A percentile compares a stretch with the other conserved stretches of the same genome.
Conservation (phyloP, 306 rosid species). For the Acacia confusa region DNA sequence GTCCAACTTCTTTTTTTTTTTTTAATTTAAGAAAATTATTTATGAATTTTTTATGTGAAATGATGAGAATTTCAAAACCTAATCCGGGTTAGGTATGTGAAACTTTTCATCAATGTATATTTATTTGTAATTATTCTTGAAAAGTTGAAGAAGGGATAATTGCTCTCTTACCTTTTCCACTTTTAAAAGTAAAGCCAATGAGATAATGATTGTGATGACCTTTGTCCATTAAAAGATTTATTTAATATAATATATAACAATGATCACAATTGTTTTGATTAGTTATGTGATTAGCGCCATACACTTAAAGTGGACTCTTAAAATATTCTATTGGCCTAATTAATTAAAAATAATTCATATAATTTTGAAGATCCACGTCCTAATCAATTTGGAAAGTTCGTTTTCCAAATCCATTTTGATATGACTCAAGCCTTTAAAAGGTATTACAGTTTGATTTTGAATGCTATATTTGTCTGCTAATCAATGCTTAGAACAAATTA, state of each 20-base stretch:
- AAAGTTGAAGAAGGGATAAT: neutral
- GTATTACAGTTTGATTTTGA: neutral
- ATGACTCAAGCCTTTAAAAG: neutral
- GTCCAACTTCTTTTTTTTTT: neutral
- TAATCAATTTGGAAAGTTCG: neutral
- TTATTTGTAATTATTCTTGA: neutral
- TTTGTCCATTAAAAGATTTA: constrained; percentile 26
- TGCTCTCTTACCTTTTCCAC: constrained; percentile 17
- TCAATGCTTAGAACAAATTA: neutral
- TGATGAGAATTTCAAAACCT: neutral
- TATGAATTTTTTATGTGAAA: neutral
- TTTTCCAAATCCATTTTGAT: neutral
- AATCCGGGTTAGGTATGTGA: neutral
- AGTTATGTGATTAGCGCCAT: constrained; percentile 28
- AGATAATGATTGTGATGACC: constrained; percentile 30
- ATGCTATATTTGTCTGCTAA: constrained; percentile 10
- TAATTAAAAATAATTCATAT: neutral
- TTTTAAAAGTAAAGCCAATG: constrained; percentile 36
- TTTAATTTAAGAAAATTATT: neutral
- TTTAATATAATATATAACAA: neutral
- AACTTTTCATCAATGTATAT: neutral
- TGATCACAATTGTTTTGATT: neutral
- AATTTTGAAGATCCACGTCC: neutral
- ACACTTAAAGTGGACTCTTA: neutral
- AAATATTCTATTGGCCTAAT: neutral